Evolutionary conservation across 2,329 filamentous ascomycete species (phyloP).

Genomic region (Ceratocystis cacaofunesta): DNA sequence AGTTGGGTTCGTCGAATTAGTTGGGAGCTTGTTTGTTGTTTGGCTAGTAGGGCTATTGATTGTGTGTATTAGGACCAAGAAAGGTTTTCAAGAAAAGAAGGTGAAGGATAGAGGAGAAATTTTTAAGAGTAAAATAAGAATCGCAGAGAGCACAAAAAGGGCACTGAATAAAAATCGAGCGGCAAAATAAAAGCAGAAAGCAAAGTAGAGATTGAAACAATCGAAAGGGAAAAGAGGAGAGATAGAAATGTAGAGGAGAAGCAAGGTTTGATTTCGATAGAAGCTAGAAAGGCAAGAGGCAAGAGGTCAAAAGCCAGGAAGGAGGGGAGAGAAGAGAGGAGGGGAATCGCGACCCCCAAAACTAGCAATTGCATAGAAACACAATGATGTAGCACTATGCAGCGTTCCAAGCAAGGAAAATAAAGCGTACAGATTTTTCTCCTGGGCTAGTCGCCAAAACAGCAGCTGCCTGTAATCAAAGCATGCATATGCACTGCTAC

Average conservation of each 20-base stretch:
- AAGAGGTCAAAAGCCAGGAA: neutral
- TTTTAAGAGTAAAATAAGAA: neutral
- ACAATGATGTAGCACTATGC: neutral
- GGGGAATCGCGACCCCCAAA: neutral
- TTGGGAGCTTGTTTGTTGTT: too few species aligned
- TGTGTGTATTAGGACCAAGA: neutral
- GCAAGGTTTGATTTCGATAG: neutral
- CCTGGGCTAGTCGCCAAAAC: neutral
- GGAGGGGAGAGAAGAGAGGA: neutral
- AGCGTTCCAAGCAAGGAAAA: neutral
- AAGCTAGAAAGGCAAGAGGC: too few species aligned
- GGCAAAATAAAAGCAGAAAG: neutral
- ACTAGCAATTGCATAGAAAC: neutral
- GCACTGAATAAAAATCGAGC: neutral
- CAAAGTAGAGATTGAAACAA: neutral
- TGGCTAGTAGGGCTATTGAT: neutral
- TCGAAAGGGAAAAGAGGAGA: neutral
- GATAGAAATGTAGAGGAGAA: neutral
- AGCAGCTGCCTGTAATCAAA: constrained; percentile 5
- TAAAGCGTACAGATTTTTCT: constrained; percentile 4
- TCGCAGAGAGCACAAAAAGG: neutral
- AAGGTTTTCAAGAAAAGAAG: neutral
- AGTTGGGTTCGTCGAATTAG: neutral
- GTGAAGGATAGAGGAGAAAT: neutral
- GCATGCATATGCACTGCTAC: constrained; percentile 1